These are phyloP conservation scores for Vigna hirtella DNA, from an alignment of 306 rosid genomes.

Conservation along the genomic window DNA sequence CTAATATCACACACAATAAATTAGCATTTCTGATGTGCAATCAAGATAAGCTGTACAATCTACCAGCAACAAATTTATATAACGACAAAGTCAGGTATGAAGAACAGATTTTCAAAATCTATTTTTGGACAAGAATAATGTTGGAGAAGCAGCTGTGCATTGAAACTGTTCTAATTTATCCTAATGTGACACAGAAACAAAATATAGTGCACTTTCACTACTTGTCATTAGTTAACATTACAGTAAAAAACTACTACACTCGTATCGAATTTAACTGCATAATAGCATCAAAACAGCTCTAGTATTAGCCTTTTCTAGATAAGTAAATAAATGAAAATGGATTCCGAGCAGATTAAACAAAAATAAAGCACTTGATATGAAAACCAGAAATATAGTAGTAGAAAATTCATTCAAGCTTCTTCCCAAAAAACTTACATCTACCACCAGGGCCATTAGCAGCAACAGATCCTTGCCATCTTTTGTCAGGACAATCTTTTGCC, in stretches of 20 bases:
- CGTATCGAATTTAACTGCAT: constrained; percentile 4
- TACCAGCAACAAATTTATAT: constrained; percentile 4
- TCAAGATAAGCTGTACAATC: constrained; percentile 5
- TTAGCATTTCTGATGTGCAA: constrained; percentile 16
- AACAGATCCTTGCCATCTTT: constrained; percentile 51
- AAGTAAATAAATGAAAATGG: constrained; percentile 14
- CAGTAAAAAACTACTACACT: not conserved
- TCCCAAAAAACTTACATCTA: constrained; percentile 50
- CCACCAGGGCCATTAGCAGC: constrained; percentile 35
- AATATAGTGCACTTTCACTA: constrained; percentile 16
- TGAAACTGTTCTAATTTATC: constrained; percentile 5
- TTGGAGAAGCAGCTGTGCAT: not conserved
- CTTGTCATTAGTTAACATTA: constrained; percentile 2
- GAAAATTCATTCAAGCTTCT: not conserved
- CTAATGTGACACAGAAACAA: constrained; percentile 13
- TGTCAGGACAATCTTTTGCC: constrained; percentile 91
- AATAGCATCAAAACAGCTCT: constrained; percentile 11
- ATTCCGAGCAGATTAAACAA: constrained; percentile 8
- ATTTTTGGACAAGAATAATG: constrained; percentile 7
- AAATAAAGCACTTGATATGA: constrained; percentile 31
- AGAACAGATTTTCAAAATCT: constrained; percentile 19
- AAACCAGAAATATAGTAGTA: constrained; percentile 14
- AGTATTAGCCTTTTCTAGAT: not conserved
- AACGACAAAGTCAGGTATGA: not conserved
- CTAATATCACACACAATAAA: not conserved